Evolutionary conservation across 2,329 filamentous ascomycete species (phyloP).

Genomic region (Davidsoniella eucalypti): DNA sequence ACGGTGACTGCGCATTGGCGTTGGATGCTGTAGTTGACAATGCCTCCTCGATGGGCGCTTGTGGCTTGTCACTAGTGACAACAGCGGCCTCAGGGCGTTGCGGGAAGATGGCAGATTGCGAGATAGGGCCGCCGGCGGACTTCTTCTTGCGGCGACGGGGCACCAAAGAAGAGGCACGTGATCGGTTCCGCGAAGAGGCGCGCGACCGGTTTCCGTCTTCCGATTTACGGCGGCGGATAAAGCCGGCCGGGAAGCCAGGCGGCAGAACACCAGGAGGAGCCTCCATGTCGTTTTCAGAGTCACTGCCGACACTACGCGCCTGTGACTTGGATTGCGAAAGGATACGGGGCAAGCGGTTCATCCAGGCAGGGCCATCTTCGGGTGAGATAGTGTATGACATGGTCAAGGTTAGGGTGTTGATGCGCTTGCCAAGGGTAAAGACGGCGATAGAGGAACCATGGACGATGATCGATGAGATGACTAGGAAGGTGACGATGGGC

Average conservation of each 20-base stretch:
- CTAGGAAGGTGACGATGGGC: slow-evolving; percentile 88
- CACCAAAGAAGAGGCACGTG: slow-evolving; percentile 22
- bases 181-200: slow-evolving; percentile 6
- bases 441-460: slow-evolving; percentile 97
- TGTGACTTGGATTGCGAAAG: slow-evolving; percentile 58
- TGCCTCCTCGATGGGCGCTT: background rate
- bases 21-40: slow-evolving; percentile 6
- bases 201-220: slow-evolving; percentile 11
- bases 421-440: slow-evolving; percentile 92
- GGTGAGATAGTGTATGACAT: slow-evolving; percentile 89
- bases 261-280: slow-evolving; percentile 56
- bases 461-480: slow-evolving; percentile 84
- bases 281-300: slow-evolving; percentile 36
- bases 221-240: slow-evolving; percentile 48
- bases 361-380: slow-evolving; percentile 83
- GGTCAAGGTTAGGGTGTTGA: slow-evolving; percentile 88
- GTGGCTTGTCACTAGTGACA: background rate
- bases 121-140: slow-evolving; percentile 70
- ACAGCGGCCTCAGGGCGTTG: slow-evolving; percentile 16
- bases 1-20: background rate
- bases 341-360: slow-evolving; percentile 72
- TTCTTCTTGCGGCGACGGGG: slow-evolving; percentile 48
- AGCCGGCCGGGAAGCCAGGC: slow-evolving; percentile 54
- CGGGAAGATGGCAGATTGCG: slow-evolving; percentile 77
- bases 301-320: slow-evolving; percentile 73